Base-by-base conservation (phyloP, 306 rosid genomes). In the Aeschynomene evenia region DNA sequence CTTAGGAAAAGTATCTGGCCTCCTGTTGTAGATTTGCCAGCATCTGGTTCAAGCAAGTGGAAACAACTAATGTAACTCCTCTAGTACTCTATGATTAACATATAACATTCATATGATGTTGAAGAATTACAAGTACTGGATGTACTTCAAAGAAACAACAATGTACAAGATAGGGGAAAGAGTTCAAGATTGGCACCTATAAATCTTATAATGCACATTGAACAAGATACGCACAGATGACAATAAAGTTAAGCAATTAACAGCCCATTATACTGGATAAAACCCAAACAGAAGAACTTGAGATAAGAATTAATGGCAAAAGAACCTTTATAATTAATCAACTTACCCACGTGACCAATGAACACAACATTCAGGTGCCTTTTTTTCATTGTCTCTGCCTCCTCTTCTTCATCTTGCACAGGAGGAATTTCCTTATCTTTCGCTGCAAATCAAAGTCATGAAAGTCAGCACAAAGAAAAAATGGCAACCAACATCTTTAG, bases 1-100 rank as follows among this genome's bases (percentile, higher is more conserved):
- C 97, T 94, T 31, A 94, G 95, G 83, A 91, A 91, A 84, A 94
- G 97, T 79, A 94, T 94, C 80, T 94, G 99, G 56, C 99, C 99
- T 51, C 99, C 99, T 60, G 89, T 88, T 13, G 99, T 94, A 52
- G 99, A 94, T 84, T 94, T 94, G 16, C 99, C 99, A 74, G 97
- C 99, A 86, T 94, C 99, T 94, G 69, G 52, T 70, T 55, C 61
- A 75, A 57, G 51, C 21, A 45, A 45, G 21, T 45, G 5, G 45
- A 13, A 56, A 40, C 46, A 68, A 42, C 66, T 39, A 2, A 24
- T 6, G 46, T 56, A 56, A 56, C 57, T 55, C 40, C 46, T 42
- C 22, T 42, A 15, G 3, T 22, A 70, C 46, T 43, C 9, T 56
- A 61, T 22, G 19, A 40, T 29, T 21, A 39, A 64, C 42, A 37